Evolutionary conservation across 2,329 filamentous ascomycete genomes (phyloP), one percentile per base, ranked within the genome.

Genomic region (Aspergillus thermomutatus): DNA sequence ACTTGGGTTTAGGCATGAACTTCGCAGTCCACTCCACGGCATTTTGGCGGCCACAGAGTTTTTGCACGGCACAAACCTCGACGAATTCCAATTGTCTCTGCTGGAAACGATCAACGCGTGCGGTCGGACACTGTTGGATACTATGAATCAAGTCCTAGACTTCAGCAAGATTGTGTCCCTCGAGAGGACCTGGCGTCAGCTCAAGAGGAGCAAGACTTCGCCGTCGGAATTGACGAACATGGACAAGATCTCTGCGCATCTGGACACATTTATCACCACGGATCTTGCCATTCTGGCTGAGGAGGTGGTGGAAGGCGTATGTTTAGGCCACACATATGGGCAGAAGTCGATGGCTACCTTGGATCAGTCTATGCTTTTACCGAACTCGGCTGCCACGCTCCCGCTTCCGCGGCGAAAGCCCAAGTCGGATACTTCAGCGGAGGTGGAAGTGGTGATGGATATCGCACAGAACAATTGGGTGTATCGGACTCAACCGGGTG

Each of bases 281-380:
- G 76, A 81, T 55, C 65, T 83, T 0, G 75, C 77, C 17, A 69
- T 77, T 2, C 61, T 83, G 10, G 75, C 80, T 0, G 82, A 83
- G 64, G 81, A 83, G 60, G 81, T 82, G 0, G 76, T 82, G 4
- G 82, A 84, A 56, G 81, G 82, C 1, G 81, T 84, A 4, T 81
- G 73, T 62, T 72, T 76, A 34, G 82, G 82, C 0, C 80, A 83
- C 62, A 65, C 68, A 1, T 77, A 74, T 37, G 70, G 72, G 14
- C 69, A 73, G 34, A 66, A 58, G n/a, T 69, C 69, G 1, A 64
- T 57, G 9, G 60, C 64, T 1, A 58, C 63, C 1, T 66, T 63
- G 17, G 68, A 67, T 21, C 60, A 69, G 27, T 63, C 67, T 0
- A 62, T 68, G 9, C 50, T 68, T 19, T 43, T 63, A 34, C 60